Evolutionary conservation across 495 filamentous ascomycete species (phyloP), one percentile per base, ranked within the genome.

Genomic region (Cladorrhinum samala): DNA sequence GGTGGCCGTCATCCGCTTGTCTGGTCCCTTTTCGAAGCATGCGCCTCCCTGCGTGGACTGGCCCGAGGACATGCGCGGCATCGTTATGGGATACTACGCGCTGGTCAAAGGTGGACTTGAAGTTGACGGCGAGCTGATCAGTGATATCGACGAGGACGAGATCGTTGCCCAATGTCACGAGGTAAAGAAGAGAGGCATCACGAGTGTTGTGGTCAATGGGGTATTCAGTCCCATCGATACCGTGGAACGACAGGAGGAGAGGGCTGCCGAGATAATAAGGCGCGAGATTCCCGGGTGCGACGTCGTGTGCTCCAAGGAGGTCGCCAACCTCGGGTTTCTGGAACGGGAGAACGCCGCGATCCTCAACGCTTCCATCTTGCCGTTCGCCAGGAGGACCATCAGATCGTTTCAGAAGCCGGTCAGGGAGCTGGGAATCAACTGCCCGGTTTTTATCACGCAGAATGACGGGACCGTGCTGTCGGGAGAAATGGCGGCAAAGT

Each of bases 211-310:
- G 0, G 62, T 83, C 14, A 77, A 74, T 20, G 81, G 80, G 3
- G 70, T 83, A 50, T 84, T 81, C 58, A 74, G 75, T 8, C 81
- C 80, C 0, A 77, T 83, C 36, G 78, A 83, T 55, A 71, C 68
- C 1, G 39, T 68, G 14, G 68, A 74, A 50, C 56, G 57, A 27
- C 77, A 82, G 59, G 78, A 82, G 56, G 67, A 74, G 55, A 60
- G 70, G 9, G 77, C 72, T 1, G 68, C 68, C 0, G 68, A 64
- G 8, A 73, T 80, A 23, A 52, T 79, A 8, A 52, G 62, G 27
- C 49, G 61, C 5, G 74, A 77, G 50, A 59, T 80, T 1, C 72
- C 73, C 3, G 71, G 63, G 0, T 68, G 63, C 20, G 73, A 82
- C 58, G 68, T 80, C 9, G 74, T 77, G 16, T 74, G 69, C 50